A percentile compares a stretch with the other conserved stretches of the same genome.
phyloP scores from a whole-genome alignment of 306 rosid species.

The Lathyrus sativus region DNA sequence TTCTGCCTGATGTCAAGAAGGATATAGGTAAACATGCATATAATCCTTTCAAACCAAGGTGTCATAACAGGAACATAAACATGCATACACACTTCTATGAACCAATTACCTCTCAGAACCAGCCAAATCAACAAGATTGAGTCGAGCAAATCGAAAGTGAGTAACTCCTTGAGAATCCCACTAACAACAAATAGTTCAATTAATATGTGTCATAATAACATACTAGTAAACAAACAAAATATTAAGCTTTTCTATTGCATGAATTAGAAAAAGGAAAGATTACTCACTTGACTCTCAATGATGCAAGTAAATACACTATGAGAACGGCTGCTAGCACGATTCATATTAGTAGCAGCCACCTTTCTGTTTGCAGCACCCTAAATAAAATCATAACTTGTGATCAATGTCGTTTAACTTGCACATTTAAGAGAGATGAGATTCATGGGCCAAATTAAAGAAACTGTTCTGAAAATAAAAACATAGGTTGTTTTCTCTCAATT shows the following conservation, averaged over 20 bases:
- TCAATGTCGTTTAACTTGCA: constrained; percentile 28
- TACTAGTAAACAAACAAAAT: constrained; percentile 33
- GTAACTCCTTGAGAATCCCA: constrained; percentile 98
- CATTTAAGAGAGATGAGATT: constrained; percentile 1
- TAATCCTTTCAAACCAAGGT: not conserved
- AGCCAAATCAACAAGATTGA: constrained; percentile 97
- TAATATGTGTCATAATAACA: constrained; percentile 13
- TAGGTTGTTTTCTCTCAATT: not conserved
- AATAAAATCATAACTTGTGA: constrained; percentile 28
- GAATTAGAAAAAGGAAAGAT: constrained; percentile 4
- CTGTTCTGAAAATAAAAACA: not conserved
- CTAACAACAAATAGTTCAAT: constrained; percentile 49
- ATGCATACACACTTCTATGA: constrained; percentile 10
- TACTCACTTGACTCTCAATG: constrained; percentile 86
- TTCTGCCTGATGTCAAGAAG: constrained; percentile 71
- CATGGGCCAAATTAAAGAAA: constrained; percentile 27
- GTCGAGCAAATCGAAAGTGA: constrained; percentile 92
- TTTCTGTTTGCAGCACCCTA: constrained; percentile 95
- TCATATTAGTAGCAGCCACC: constrained; percentile 99
- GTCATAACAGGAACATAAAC: constrained; percentile 5
- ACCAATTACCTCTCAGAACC: constrained; percentile 92
- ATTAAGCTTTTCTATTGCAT: constrained; percentile 10
- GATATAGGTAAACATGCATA: constrained; percentile 9
- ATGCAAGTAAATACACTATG: constrained; percentile 98
- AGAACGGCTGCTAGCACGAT: constrained; percentile 95